Conservation (phyloP, 805 yeast species). For the Starmerella asiatica region DNA sequence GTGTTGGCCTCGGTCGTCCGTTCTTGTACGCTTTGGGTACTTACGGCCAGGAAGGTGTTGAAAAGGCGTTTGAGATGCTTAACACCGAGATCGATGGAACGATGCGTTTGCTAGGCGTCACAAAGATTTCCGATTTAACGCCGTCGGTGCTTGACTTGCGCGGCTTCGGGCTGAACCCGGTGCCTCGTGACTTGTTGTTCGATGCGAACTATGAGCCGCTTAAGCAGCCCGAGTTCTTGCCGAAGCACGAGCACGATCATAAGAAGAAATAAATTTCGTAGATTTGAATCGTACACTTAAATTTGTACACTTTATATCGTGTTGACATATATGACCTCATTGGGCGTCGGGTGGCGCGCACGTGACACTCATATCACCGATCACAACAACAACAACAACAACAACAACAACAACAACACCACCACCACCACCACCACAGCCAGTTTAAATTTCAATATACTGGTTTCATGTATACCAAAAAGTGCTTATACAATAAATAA, state of each 20-base stretch:
- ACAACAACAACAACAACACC: too few relatives aligned
- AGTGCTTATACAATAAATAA: neutral
- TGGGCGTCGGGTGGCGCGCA: too few relatives aligned
- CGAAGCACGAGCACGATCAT: too few relatives aligned
- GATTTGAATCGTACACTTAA: too few relatives aligned
- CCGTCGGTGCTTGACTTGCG: conserved; percentile 48
- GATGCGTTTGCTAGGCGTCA: conserved; percentile 69
- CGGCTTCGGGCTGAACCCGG: conserved; percentile 25
- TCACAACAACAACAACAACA: too few relatives aligned
- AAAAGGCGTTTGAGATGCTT: conserved; percentile 49
- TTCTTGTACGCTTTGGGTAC: conserved; percentile 63
- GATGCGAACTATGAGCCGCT: conserved; percentile 19
- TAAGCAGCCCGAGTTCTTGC: conserved; percentile 18
- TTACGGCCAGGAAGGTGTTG: conserved; percentile 65
- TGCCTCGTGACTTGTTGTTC: conserved; percentile 17
- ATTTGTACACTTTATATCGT: too few relatives aligned
- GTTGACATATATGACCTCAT: too few relatives aligned
- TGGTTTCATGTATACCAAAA: too few relatives aligned
- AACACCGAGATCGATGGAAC: conserved; percentile 60
- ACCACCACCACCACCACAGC: too few relatives aligned
- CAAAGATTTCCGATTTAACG: conserved; percentile 43
- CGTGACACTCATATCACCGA: too few relatives aligned
- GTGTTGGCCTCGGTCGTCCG: conserved; percentile 64
- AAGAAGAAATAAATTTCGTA: conserved; percentile 5
- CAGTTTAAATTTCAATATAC: too few relatives aligned